phyloP scores from a whole-genome alignment of 352 stramenopile species.

The Phytophthora citricola region DNA sequence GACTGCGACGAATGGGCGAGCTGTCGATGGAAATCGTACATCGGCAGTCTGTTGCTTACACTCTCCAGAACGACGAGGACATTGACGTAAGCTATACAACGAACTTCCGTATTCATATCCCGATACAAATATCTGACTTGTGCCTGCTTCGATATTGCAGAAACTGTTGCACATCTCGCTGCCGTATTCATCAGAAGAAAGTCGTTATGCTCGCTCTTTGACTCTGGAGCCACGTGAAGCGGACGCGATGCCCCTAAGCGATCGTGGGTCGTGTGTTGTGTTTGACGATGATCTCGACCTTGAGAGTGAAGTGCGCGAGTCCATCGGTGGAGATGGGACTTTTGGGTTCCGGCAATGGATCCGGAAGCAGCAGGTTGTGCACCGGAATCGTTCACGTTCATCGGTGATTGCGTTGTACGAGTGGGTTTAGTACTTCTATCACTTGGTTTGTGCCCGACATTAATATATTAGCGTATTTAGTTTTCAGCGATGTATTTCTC shows the following conservation, averaged over 20 bases:
- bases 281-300: slow-evolving; percentile 76
- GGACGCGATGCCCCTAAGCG: slow-evolving; percentile 65
- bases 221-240: slow-evolving; percentile 78
- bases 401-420: slow-evolving; percentile 60
- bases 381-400: slow-evolving; percentile 76
- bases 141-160: slow-evolving; percentile 28
- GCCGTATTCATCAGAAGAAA: slow-evolving; percentile 78
- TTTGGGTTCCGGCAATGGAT: slow-evolving; percentile 87
- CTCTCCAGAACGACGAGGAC: slow-evolving; percentile 58
- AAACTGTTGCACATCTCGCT: slow-evolving; percentile 75
- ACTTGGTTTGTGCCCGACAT: slow-evolving; percentile 33
- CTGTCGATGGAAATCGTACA: slow-evolving; percentile 82
- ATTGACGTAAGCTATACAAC: slow-evolving; percentile 60
- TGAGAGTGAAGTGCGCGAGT: slow-evolving; percentile 80
- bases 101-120: not conserved
- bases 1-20: slow-evolving; percentile 75
- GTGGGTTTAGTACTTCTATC: slow-evolving; percentile 64
- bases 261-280: slow-evolving; percentile 56
- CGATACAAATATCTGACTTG: not conserved
- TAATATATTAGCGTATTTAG: slow-evolving; percentile 43
- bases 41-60: slow-evolving; percentile 72
- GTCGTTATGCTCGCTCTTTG: slow-evolving; percentile 75
- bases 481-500: slow-evolving; percentile 63
- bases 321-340: slow-evolving; percentile 74
- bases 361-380: slow-evolving; percentile 84